Percentiles rank a stretch among this genome's conserved stretches.
These are phyloP conservation scores for Trifolium subterraneum DNA, from an alignment of 306 rosid species.

Conservation along the genomic window DNA sequence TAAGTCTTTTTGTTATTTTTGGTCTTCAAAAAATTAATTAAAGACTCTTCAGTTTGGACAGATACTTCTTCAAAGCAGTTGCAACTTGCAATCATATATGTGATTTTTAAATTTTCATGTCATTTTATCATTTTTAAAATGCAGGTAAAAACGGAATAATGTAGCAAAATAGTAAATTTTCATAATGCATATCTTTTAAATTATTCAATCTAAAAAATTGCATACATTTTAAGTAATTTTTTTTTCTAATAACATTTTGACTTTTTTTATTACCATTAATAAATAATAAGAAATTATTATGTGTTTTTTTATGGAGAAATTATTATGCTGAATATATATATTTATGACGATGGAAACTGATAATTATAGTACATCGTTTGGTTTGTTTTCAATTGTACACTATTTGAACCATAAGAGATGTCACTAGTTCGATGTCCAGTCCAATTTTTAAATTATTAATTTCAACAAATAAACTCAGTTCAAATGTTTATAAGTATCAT, in stretches of 20 bases:
- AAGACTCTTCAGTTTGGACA: neutral
- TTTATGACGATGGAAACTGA: too few relatives aligned
- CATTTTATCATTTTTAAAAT: neutral
- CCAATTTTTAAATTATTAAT: neutral
- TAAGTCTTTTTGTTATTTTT: neutral
- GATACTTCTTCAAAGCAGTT: neutral
- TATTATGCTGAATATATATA: too few relatives aligned
- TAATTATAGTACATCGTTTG: too few relatives aligned
- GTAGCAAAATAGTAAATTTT: neutral
- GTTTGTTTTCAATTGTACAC: too few relatives aligned
- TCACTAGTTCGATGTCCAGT: too few relatives aligned
- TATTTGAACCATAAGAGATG: too few relatives aligned
- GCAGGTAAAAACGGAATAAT: neutral
- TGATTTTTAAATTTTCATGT: neutral
- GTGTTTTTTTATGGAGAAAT: too few relatives aligned
- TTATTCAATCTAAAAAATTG: too few relatives aligned
- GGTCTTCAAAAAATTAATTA: neutral
- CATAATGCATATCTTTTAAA: neutral
- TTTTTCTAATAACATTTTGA: too few relatives aligned
- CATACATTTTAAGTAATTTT: too few relatives aligned
- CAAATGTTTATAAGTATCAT: neutral
- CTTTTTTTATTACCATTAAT: neutral
- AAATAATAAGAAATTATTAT: too few relatives aligned
- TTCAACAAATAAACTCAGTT: neutral
- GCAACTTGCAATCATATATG: neutral